A percentile compares a stretch with the other conserved stretches of the same genome.
Conservation (phyloP, 164 flowering plant genomes). For the Dillenia suffruticosa region DNA sequence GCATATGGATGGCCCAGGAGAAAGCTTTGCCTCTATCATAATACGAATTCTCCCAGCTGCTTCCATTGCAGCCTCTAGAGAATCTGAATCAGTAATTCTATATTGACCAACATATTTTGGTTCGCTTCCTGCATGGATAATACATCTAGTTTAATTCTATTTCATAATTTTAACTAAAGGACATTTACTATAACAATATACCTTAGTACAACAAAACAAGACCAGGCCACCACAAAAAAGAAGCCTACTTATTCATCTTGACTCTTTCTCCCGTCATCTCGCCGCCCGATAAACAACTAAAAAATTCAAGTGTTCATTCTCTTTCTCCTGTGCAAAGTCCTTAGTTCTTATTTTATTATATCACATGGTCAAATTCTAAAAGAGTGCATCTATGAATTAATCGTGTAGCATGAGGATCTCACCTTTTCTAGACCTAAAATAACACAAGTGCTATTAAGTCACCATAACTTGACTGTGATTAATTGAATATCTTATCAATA, state of each 20-base stretch:
- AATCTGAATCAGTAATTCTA: conserved; percentile 74
- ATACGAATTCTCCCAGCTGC: conserved; percentile 80
- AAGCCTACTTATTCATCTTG: too few species aligned
- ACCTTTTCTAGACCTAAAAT: too few species aligned
- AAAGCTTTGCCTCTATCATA: conserved; percentile 84
- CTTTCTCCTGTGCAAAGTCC: too few species aligned
- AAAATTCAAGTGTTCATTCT: too few species aligned
- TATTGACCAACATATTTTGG: conserved; percentile 81
- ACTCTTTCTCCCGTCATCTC: too few species aligned
- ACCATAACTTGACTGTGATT: too few species aligned
- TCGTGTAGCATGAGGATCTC: too few species aligned
- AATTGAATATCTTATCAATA: too few species aligned
- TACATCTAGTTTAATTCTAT: not conserved
- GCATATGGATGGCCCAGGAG: conserved; percentile 87
- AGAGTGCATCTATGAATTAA: too few species aligned
- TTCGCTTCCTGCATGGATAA: conserved; percentile 50
- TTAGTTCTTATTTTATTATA: too few species aligned
- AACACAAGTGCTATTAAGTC: too few species aligned
- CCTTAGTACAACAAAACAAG: not conserved
- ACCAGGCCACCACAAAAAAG: not conserved
- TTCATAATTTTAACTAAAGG: not conserved
- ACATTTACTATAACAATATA: not conserved
- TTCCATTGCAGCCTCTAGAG: conserved; percentile 86
- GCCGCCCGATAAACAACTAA: not conserved
- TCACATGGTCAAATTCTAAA: too few species aligned